Evolutionary conservation across 352 stramenopile genomes (phyloP).

Genomic region (Phytophthora tubulina): DNA sequence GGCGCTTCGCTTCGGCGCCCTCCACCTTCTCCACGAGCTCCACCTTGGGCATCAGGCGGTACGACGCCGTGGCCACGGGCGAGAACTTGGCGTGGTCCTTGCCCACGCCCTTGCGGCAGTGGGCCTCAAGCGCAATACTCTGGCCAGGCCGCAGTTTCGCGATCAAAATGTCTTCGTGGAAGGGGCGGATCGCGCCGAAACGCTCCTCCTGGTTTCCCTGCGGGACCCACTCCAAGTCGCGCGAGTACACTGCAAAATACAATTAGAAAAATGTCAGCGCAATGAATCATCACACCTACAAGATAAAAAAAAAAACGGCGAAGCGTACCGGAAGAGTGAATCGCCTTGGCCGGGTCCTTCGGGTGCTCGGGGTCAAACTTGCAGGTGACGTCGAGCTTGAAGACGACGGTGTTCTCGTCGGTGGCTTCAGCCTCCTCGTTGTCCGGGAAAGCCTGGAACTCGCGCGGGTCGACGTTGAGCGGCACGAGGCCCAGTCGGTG

Average conservation of each 20-base stretch:
- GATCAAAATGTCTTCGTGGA: slow-evolving; percentile 97
- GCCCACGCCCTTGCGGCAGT: slow-evolving; percentile 95
- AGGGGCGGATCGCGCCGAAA: slow-evolving; percentile 85
- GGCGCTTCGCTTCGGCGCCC: slow-evolving; percentile 67
- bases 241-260: slow-evolving; percentile 86
- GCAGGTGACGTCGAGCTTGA: slow-evolving; percentile 95
- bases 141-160: slow-evolving; percentile 97
- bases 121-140: slow-evolving; percentile 96
- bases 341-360: slow-evolving; percentile 72
- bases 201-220: slow-evolving; percentile 96
- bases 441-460: slow-evolving; percentile 89
- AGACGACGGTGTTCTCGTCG: slow-evolving; percentile 97
- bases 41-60: slow-evolving; percentile 93
- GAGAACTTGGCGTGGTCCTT: slow-evolving; percentile 99
- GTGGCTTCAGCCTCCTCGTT: slow-evolving; percentile 92
- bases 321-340: slow-evolving; percentile 66
- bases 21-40: slow-evolving; percentile 73
- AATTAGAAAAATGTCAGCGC: slow-evolving; percentile 1
- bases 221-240: slow-evolving; percentile 96
- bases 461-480: slow-evolving; percentile 83
- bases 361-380: slow-evolving; percentile 72
- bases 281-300: slow-evolving; percentile 1
- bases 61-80: slow-evolving; percentile 96
- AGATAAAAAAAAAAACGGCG: not conserved
- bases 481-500: slow-evolving; percentile 91